Conservation (phyloP, 345 rosid genomes). For the Rhizophora mangle region DNA sequence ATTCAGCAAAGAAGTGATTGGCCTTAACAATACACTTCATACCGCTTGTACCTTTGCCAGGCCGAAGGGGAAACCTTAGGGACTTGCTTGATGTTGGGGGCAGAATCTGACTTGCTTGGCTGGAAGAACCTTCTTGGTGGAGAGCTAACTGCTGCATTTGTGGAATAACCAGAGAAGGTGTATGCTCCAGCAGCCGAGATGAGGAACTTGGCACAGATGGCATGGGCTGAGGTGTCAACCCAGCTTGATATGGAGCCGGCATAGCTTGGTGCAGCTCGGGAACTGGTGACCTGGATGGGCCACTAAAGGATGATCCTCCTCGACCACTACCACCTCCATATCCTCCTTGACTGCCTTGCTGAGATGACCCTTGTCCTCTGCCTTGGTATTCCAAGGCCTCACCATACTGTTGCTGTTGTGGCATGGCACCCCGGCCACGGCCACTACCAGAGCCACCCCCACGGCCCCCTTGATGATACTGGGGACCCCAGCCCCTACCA, state of each 20-base stretch:
- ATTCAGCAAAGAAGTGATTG: constrained; percentile 88
- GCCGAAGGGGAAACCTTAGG: constrained; percentile 73
- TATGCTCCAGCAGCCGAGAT: constrained; percentile 40
- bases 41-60: constrained; percentile 69
- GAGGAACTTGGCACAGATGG: constrained; percentile 59
- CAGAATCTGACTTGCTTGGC: constrained; percentile 56
- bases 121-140: constrained; percentile 44
- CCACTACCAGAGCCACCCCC: constrained; percentile 52
- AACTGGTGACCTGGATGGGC: constrained; percentile 53
- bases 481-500: constrained; percentile 58
- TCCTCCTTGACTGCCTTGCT: constrained; percentile 63
- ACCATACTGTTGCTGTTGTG: constrained; percentile 57
- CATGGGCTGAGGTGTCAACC: constrained; percentile 51
- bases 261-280: constrained; percentile 99
- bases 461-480: constrained; percentile 56
- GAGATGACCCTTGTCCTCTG: constrained; percentile 72
- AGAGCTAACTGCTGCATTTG: constrained; percentile 51
- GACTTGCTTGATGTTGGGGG: constrained; percentile 74
- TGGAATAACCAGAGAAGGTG: constrained; percentile 29
- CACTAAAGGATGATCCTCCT: constrained; percentile 55
- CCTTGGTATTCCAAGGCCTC: constrained; percentile 60
- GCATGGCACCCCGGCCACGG: constrained; percentile 43
- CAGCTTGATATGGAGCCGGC: constrained; percentile 52
- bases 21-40: constrained; percentile 79
- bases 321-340: constrained; percentile 42